Base-by-base conservation (phyloP, 2,329 filamentous ascomycete genomes). In the Fusarium sp. region DNA sequence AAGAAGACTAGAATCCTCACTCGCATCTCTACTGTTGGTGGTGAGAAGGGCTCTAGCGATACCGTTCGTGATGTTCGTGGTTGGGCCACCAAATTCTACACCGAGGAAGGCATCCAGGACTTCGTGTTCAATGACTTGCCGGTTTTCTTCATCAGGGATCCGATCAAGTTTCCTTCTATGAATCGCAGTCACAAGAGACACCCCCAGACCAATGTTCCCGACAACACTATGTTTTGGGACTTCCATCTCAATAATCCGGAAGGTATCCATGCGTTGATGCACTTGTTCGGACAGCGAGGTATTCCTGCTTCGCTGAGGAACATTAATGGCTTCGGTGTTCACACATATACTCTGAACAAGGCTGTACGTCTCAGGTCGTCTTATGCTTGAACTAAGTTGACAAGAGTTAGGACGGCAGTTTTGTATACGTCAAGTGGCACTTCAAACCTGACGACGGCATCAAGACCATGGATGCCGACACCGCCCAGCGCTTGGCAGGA, bases 51-150 rank as follows among this genome's bases (percentile, higher is more conserved):
- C 7, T 90, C 88, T 58, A 84, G 87, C 7, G 90, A 92, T 66
- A 88, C 88, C 0, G 88, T 87, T 4, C 85, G 90, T 18, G 90
- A 92, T 79, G 88, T 91, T 0, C 88, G 90, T 58, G 90, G 90
- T 0, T 92, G 75, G 88, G 90, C 17, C 0, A 71, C 71, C 7
- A 77, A 77, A 54, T 68, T 77, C 15, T 74, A 75, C 26, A 77
- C 75, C 0, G 70, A 75, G 28, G 75, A 77, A 1, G 75, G 75
- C 3, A 61, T 74, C 13, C 73, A 75, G 28, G 75, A 77, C n/a
- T 74, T 75, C 58, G 75, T 76, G 1, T 75, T 71, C 26, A 75
- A 87, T 84, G 50, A 85, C 86, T 58, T 90, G 20, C 82, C 82
- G 0, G 79, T 83, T 3, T 85, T 85, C 66, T 83, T 83, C 70